phyloP scores from a whole-genome alignment of 2,329 filamentous ascomycete genomes.

The Clonostachys solani region DNA sequence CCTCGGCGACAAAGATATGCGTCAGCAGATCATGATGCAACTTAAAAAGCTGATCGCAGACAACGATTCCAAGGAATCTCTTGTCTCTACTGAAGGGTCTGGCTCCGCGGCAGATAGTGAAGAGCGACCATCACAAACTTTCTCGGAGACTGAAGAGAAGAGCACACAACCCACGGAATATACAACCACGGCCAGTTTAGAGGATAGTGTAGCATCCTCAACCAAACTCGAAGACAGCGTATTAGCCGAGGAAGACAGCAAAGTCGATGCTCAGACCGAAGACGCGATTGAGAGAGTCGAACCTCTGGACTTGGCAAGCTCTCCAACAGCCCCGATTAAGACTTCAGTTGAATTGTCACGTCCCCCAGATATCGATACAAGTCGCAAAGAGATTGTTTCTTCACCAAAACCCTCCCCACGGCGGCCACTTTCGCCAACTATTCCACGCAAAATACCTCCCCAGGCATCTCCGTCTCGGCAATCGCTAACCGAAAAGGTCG shows the following conservation, averaged over 20 bases:
- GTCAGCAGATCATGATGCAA: slow-evolving; percentile 85
- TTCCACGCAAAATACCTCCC: slow-evolving; percentile 8
- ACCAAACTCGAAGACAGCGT: slow-evolving; percentile 11
- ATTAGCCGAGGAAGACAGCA: slow-evolving; percentile 20
- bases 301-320: slow-evolving; percentile 42
- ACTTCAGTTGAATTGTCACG: slow-evolving; percentile 6
- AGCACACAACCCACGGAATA: slow-evolving; percentile 35
- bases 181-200: slow-evolving; percentile 21
- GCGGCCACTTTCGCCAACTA: slow-evolving; percentile 12
- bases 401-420: slow-evolving; percentile 2
- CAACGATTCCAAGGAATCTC: slow-evolving; percentile 74
- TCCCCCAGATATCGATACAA: neutral
- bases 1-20: slow-evolving; percentile 94
- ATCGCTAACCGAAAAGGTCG: slow-evolving; percentile 39
- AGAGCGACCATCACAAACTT: slow-evolving; percentile 39
- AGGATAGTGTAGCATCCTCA: slow-evolving; percentile 18
- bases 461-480: slow-evolving; percentile 12
- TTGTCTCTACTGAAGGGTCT: slow-evolving; percentile 65
- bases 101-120: slow-evolving; percentile 48
- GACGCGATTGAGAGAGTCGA: slow-evolving; percentile 40
- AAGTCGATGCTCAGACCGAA: slow-evolving; percentile 9
- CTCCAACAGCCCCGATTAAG: slow-evolving; percentile 16
- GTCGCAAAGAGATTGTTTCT: no score
- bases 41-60: slow-evolving; percentile 94
- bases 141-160: slow-evolving; percentile 42